These are phyloP conservation scores for Podospora sp. DNA, from an alignment of 495 filamentous ascomycete species.

Conservation along the genomic window DNA sequence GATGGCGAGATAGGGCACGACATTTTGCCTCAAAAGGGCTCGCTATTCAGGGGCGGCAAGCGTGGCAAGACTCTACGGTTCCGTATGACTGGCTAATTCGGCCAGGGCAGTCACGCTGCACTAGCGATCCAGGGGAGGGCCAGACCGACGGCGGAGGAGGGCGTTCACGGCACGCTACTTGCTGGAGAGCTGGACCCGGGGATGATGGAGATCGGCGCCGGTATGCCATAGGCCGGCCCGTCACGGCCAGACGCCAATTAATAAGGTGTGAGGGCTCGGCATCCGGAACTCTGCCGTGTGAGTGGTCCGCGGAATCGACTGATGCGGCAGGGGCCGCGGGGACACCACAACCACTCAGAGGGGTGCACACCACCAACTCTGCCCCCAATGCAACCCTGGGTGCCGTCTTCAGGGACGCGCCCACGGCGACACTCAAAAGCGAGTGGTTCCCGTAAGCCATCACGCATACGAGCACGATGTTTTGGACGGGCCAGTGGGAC, in stretches of 20 bases:
- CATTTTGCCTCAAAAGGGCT: neutral
- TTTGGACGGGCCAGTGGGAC: neutral
- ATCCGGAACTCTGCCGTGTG: neutral
- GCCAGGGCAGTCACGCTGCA: constrained; percentile 11
- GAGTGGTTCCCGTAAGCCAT: neutral
- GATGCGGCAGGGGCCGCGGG: constrained; percentile 17
- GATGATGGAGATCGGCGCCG: neutral
- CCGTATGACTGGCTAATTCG: constrained; percentile 7
- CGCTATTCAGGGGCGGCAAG: neutral
- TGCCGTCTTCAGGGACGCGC: neutral
- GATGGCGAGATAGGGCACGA: neutral
- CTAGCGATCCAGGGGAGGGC: constrained; percentile 13
- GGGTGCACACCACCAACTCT: neutral
- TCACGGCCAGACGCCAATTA: constrained; percentile 7
- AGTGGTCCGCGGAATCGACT: constrained; percentile 1
- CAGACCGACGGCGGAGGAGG: neutral
- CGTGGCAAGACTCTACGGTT: too few relatives aligned
- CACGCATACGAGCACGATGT: neutral
- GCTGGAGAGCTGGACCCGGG: neutral
- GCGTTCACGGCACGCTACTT: neutral
- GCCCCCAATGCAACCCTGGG: neutral
- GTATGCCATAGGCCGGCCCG: constrained; percentile 8
- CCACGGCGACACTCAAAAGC: neutral
- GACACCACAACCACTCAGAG: constrained; percentile 6
- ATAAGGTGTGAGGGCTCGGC: neutral